Base-by-base conservation (phyloP, 352 stramenopile species). In the Phytophthora multivora region DNA sequence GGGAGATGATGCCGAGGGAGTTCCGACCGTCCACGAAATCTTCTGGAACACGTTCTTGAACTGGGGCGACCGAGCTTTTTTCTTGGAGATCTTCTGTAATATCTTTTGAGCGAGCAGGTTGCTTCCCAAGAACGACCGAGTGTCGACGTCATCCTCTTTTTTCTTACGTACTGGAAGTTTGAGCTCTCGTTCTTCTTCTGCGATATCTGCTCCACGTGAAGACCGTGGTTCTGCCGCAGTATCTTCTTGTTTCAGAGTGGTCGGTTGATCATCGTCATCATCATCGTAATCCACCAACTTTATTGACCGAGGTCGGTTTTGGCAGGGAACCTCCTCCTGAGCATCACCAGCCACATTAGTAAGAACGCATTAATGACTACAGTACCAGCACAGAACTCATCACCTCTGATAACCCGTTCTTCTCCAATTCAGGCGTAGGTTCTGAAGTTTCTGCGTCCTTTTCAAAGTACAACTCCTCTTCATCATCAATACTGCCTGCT, bases 21-120 rank as follows among this genome's bases (percentile, higher is more conserved):
- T 47, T n/a, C 45, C 41, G 7, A 75, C 66, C 36, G 88, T 88
- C 82, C 81, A 90, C 19, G 83, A 86, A 46, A 90, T 90, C 45
- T 87, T 86, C 69, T 90, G 71, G 54, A 93, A 90, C 68, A 93
- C 85, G 57, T 69, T 86, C 66, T 93, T 93, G 45, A 83, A 79
- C 39, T 89, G 77, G 4, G 82, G 82, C 15, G 79, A 91, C 40
- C 60, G 55, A 41, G 43, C 50, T 23, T 76, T 79, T 23, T 76
- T 79, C 55, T 69, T 77, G 23, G 49, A 58, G 4, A 38, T 54
- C 39, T 71, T 43, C 11, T 69, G 75, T 35, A 73, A 53, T 50
- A 85, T 90, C 39, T 83, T 85, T 18, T 73, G 68, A 41, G 68
- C 63, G 13, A 78, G 55, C 18, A 81, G 53, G 4, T 59, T 70